Evolutionary conservation across 805 yeast species (phyloP).

Genomic region (Lachancea quebecensis): DNA sequence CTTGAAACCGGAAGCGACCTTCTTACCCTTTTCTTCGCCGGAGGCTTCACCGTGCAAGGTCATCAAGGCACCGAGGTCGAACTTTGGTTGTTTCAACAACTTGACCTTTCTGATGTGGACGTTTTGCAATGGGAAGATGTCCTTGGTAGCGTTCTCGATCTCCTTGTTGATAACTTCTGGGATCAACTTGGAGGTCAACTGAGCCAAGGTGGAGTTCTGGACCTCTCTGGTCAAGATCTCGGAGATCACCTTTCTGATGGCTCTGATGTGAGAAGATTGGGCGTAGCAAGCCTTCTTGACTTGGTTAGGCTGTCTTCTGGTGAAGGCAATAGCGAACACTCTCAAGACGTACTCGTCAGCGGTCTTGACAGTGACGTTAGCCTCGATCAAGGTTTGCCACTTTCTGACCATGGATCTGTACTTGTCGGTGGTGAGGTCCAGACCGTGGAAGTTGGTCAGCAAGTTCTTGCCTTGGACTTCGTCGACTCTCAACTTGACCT

Average conservation of each 20-base stretch:
- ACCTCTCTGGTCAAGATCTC: slow-evolving; percentile 97
- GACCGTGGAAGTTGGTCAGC: slow-evolving; percentile 98
- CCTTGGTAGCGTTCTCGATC: slow-evolving; percentile 91
- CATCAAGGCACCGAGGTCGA: slow-evolving; percentile 93
- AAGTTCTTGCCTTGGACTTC: slow-evolving; percentile 99
- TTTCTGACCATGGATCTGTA: slow-evolving; percentile 96
- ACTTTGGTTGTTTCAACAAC: slow-evolving; percentile 97
- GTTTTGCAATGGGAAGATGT: slow-evolving; percentile 96
- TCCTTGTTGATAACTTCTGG: slow-evolving; percentile 99
- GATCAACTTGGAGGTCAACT: slow-evolving; percentile 92
- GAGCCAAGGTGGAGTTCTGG: slow-evolving; percentile 88
- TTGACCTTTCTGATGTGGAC: slow-evolving; percentile 98
- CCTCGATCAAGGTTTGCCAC: slow-evolving; percentile 98
- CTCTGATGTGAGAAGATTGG: slow-evolving; percentile 95
- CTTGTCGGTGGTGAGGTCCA: slow-evolving; percentile 97
- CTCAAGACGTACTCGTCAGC: slow-evolving; percentile 95
- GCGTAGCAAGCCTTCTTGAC: slow-evolving; percentile 97
- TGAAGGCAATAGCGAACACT: slow-evolving; percentile 96
- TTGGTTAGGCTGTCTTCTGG: slow-evolving; percentile 96
- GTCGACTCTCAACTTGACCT: slow-evolving; percentile 94
- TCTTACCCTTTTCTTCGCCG: slow-evolving; percentile 96
- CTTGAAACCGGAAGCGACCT: slow-evolving; percentile 91
- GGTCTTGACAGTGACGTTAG: slow-evolving; percentile 96
- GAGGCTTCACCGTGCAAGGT: slow-evolving; percentile 96
- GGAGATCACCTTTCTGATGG: slow-evolving; percentile 92